Evolutionary conservation across 257 asterid species (phyloP), one percentile per base, ranked within the genome.

Genomic region (Lycium barbarum): DNA sequence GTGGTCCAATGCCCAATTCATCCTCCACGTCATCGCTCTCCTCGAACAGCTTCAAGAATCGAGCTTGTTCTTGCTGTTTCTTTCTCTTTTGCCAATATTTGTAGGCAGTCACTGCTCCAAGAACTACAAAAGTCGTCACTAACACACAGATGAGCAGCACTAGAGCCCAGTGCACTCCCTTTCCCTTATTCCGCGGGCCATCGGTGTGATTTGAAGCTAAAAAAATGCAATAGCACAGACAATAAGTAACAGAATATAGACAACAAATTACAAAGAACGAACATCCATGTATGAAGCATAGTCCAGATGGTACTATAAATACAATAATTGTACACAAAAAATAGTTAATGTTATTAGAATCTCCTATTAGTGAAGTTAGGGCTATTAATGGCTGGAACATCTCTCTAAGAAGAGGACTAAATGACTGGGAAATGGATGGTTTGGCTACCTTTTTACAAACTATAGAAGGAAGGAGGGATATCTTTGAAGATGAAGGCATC

Each of bases 51-150:
- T 73, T 84, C 84, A 93, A 91, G 90, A 93, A 94, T 76, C 94
- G 91, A 15, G 97, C 97, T 85, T 95, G 98, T 36, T 95, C 97
- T 65, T 91, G 93, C 84, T 91, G 94, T 85, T 91, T 93, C 93
- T 86, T 94, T 53, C 91, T 88, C 84, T 84, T 90, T 89, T 92
- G 93, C 91, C 92, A 91, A 83, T 88, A 90, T 87, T 90, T 93
- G 87, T 85, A 88, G 68, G 87, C 94, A 11, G 85, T 83, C 84
- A 91, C 85, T 73, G 86, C 55, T 84, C 93, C 97, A 88, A 84
- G 68, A 14, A 90, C 65, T n/a, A 91, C 2, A 58, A 91, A 68
- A n/a, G 72, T 65, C 4, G 88, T 82, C 57, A 83, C 86, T 40
- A 80, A 59, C 49, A 70, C 84, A 20, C 85, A 67, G 68, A 94